Base-by-base conservation (phyloP, 495 filamentous ascomycete species). In the Talaromyces trachyspermus region DNA sequence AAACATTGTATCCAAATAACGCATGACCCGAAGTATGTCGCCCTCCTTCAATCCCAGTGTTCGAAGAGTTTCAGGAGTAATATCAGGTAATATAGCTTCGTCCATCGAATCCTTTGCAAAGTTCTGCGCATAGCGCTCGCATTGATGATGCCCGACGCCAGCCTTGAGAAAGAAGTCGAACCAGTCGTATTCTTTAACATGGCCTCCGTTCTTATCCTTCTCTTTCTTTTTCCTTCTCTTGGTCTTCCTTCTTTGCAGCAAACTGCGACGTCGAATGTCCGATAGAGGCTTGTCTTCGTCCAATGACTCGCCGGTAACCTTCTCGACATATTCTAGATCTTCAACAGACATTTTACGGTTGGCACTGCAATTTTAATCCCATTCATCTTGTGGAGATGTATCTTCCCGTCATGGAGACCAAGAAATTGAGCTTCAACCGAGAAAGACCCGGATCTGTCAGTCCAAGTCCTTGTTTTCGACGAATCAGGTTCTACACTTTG, bases 361-460 rank as follows among this genome's bases (percentile, higher is more conserved):
- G 92, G 91, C 3, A 99, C 92, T 6, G 92, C 92, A 64, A 99
- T 99, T 63, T 96, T 95, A 40, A 99, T 88, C 9, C 92, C 92
- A 58, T 99, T 99, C 61, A 83, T 72, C 71, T 99, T 99, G 70
- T 99, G 92, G 4, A 99, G 74, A 64, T 97, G 92, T 51, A 99
- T 92, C 70, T 99, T 97, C 37, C 89, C 88, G 61, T 97, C 92
- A 22, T 67, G 62, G 18, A 95, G 71, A 14, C 90, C 94, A 49
- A 97, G 81, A 60, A 96, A 99, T 58, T 99, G 88, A 8, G 92
- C 92, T 47, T 99, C 92, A 48, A 99, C 92, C 49, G 89, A 95
- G 66, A 99, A 99, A 9, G 88, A 87, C 54, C 89, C 94, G 14
- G 87, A 84, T 41, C 94, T 80, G 61, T 99, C 92, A 9, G 89